Evolutionary conservation across 495 filamentous ascomycete genomes (phyloP).

Genomic region (Talaromyces liani): DNA sequence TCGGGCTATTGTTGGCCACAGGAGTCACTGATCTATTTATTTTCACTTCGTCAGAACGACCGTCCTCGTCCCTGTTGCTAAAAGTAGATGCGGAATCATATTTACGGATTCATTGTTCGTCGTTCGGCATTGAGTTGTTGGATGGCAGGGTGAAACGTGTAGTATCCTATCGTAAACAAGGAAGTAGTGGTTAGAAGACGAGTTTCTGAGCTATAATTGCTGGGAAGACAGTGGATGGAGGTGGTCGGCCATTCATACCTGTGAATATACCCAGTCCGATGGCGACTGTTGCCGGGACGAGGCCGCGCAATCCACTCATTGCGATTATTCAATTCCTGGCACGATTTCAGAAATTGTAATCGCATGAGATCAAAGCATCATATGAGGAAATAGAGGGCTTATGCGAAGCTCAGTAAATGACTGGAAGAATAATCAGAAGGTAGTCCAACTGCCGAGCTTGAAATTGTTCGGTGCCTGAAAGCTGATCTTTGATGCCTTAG

Average conservation of each 20-base stretch:
- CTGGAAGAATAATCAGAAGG: neutral
- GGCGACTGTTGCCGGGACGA: constrained; percentile 29
- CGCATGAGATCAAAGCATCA: neutral
- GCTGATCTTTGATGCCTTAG: neutral
- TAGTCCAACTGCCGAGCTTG: neutral
- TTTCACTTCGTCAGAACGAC: neutral
- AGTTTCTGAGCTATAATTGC: neutral
- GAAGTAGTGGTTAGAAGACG: neutral
- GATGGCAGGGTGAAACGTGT: constrained; percentile 23
- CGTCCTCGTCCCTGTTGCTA: neutral
- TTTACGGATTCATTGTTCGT: constrained; percentile 1
- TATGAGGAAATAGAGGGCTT: neutral
- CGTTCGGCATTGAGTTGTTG: constrained; percentile 10
- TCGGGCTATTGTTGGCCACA: neutral
- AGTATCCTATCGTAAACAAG: constrained; percentile 18
- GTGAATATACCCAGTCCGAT: constrained; percentile 35
- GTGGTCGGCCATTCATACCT: constrained; percentile 16
- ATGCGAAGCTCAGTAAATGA: neutral
- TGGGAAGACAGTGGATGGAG: neutral
- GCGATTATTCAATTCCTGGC: neutral
- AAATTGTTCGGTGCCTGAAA: neutral
- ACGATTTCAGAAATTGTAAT: neutral
- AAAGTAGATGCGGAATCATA: neutral
- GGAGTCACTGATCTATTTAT: constrained; percentile 11
- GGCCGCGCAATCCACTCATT: constrained; percentile 21